Percentiles rank a stretch among this genome's conserved stretches.
Evolutionary conservation across 1,284 basidiomycete genomes (phyloP).

Genomic region (Sanghuangporus baumii): DNA sequence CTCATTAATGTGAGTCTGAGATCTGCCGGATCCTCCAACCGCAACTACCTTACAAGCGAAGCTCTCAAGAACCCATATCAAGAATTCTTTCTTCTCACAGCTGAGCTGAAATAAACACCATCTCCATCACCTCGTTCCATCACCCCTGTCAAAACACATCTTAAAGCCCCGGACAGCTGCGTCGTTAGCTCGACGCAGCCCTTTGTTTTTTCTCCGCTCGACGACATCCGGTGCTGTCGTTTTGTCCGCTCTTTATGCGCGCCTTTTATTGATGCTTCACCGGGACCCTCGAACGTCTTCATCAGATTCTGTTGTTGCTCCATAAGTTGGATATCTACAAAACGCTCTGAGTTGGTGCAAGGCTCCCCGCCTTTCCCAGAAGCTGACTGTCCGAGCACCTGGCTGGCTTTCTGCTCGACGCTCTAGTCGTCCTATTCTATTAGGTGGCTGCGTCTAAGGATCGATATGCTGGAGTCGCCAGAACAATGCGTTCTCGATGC

Average conservation of each 20-base stretch:
- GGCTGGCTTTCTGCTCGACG: neutral
- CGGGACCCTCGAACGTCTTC: neutral
- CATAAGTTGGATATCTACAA: neutral
- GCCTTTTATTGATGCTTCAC: neutral
- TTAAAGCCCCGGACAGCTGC: neutral
- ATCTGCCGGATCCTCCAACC: neutral
- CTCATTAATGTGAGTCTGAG: neutral
- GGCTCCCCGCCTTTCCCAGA: neutral
- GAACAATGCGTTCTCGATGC: neutral
- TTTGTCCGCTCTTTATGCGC: neutral
- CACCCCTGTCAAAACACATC: neutral
- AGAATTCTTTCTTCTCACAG: conserved; percentile 1
- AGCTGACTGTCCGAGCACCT: neutral
- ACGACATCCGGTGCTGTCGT: neutral
- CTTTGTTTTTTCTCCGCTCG: neutral
- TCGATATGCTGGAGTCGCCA: neutral
- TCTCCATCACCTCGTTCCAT: neutral
- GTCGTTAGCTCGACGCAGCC: neutral
- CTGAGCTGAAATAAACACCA: neutral
- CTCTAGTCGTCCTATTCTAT: too few relatives aligned
- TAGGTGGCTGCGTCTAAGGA: neutral
- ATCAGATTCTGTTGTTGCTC: neutral
- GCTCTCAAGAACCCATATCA: neutral
- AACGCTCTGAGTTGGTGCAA: neutral
- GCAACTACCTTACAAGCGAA: neutral